Evolutionary conservation across 345 rosid species (phyloP).

Genomic region (Hibiscus syriacus): DNA sequence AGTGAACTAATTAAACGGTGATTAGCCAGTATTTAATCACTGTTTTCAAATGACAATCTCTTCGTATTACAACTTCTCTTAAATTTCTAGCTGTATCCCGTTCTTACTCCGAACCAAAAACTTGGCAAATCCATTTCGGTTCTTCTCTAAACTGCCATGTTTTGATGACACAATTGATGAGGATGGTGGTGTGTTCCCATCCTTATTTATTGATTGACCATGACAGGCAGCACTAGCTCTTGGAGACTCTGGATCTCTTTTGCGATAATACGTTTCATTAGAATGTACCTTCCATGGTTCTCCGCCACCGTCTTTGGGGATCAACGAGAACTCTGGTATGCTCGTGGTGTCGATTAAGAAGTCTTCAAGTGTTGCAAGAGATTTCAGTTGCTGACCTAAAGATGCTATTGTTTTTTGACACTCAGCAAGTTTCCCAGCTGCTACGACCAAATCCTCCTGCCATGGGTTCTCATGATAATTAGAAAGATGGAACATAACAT

Average conservation of each 20-base stretch:
- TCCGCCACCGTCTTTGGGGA: no score
- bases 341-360: constrained; percentile 71
- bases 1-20: constrained; percentile 7
- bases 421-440: constrained; percentile 76
- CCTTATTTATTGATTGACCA: constrained; percentile 20
- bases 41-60: no score
- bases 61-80: constrained; percentile 11
- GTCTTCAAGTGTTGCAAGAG: constrained; percentile 88
- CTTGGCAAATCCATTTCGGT: constrained; percentile 77
- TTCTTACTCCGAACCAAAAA: constrained; percentile 71
- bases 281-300: constrained; percentile 53
- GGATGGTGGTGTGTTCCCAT: constrained; percentile 27
- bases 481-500: background rate
- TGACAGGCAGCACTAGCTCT: constrained; percentile 18
- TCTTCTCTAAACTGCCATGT: constrained; percentile 62
- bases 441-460: constrained; percentile 77
- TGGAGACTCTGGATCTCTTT: constrained; percentile 26
- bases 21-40: constrained; percentile 31
- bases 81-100: no score
- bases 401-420: constrained; percentile 95
- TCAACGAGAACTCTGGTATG: constrained; percentile 46
- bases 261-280: constrained; percentile 38
- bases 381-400: no score
- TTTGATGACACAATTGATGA: constrained; percentile 32
- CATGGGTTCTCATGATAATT: background rate